Evolutionary conservation across 176 grass and related monocot species (phyloP).

Genomic region (Tuctoria greenei): DNA sequence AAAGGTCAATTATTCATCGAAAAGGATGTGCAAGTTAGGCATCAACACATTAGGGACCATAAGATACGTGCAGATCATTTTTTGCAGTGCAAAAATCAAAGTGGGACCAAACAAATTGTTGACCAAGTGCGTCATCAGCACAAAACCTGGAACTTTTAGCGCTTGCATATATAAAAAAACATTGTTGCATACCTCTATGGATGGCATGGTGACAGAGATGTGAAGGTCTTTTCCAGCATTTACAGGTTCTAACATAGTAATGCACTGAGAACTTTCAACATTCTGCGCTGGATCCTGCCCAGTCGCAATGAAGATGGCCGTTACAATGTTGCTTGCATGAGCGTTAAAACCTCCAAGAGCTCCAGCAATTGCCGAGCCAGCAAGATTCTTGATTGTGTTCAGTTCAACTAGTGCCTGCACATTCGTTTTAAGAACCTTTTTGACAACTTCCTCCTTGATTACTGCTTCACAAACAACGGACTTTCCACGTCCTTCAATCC

Average conservation of each 20-base stretch:
- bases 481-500: slow-evolving; percentile 94
- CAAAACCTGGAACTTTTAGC: slow-evolving; percentile 4
- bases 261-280: slow-evolving; percentile 96
- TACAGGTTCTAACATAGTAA: slow-evolving; percentile 89
- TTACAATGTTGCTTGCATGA: slow-evolving; percentile 89
- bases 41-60: slow-evolving; percentile 20
- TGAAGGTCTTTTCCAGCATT: slow-evolving; percentile 92
- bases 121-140: neutral
- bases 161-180: neutral
- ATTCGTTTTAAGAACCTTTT: slow-evolving; percentile 89
- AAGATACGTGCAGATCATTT: slow-evolving; percentile 24
- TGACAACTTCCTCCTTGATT: slow-evolving; percentile 91
- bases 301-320: slow-evolving; percentile 93
- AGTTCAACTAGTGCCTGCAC: slow-evolving; percentile 81
- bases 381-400: slow-evolving; percentile 95
- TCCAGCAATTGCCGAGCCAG: slow-evolving; percentile 85
- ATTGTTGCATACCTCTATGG: slow-evolving; percentile 76
- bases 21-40: slow-evolving; percentile 22
- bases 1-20: slow-evolving; percentile 3
- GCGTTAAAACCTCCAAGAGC: slow-evolving; percentile 93
- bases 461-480: slow-evolving; percentile 91
- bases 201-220: slow-evolving; percentile 95
- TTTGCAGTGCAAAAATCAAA: slow-evolving; percentile 34
- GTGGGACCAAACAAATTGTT: slow-evolving; percentile 20
- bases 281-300: slow-evolving; percentile 96